These are phyloP conservation scores for Penicillium vulpinum DNA, from an alignment of 2,329 filamentous ascomycete species.

Conservation along the genomic window DNA sequence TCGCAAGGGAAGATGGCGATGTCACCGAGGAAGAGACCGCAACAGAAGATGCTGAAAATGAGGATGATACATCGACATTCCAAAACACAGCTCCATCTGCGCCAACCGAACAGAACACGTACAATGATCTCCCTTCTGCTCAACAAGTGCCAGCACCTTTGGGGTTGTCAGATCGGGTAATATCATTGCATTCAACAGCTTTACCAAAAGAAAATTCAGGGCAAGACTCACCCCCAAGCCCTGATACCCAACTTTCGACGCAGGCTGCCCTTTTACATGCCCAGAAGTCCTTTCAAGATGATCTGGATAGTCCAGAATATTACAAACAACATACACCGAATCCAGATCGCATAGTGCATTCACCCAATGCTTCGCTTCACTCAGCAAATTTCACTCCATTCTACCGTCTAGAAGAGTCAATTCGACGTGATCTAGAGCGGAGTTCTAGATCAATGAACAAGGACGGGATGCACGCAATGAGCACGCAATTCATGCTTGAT, in stretches of 20 bases:
- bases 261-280: conserved; percentile 43
- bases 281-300: conserved; percentile 43
- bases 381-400: conserved; percentile 35
- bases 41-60: conserved; percentile 2
- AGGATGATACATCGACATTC: conserved; percentile 5
- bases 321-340: conserved; percentile 12
- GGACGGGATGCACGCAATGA: conserved; percentile 30
- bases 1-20: background rate
- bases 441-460: conserved; percentile 8
- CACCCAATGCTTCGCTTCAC: conserved; percentile 14
- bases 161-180: conserved; percentile 32
- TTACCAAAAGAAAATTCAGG: conserved; percentile 28
- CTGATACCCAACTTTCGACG: conserved; percentile 40
- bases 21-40: background rate
- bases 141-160: conserved; percentile 35
- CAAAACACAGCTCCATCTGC: conserved; percentile 7
- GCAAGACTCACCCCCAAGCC: conserved; percentile 22
- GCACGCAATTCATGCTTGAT: conserved; percentile 45
- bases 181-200: conserved; percentile 43
- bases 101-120: conserved; percentile 23
- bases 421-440: conserved; percentile 2
- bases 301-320: conserved; percentile 33
- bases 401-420: conserved; percentile 21
- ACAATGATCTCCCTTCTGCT: conserved; percentile 38
- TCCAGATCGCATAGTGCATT: conserved; percentile 13